phyloP scores from a whole-genome alignment of 2,329 filamentous ascomycete species.

The Arthroderma sp. region DNA sequence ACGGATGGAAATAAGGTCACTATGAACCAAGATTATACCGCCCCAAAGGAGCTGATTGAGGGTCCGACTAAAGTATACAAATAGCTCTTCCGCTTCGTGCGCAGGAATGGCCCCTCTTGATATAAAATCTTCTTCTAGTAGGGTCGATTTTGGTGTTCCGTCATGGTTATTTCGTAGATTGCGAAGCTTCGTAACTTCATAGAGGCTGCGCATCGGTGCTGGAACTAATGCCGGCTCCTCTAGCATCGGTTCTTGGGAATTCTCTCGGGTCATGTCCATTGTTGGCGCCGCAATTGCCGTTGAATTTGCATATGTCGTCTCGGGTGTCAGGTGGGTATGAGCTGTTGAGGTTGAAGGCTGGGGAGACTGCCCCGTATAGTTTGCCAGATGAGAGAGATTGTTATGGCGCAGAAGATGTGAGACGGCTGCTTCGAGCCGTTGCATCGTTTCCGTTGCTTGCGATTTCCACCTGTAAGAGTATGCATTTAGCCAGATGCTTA shows the following conservation, averaged over 20 bases:
- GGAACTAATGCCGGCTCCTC: constrained; percentile 33
- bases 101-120: constrained; percentile 35
- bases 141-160: constrained; percentile 24
- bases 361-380: constrained; percentile 19
- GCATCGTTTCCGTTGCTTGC: constrained; percentile 28
- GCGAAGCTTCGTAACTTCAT: constrained; percentile 40
- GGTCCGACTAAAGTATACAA: constrained; percentile 37
- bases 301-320: constrained; percentile 17
- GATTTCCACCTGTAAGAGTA: constrained; percentile 30
- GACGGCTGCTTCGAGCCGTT: constrained; percentile 33
- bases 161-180: constrained; percentile 27
- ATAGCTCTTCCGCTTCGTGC: constrained; percentile 39
- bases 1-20: constrained; percentile 39
- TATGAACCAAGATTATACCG: constrained; percentile 38
- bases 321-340: constrained; percentile 15
- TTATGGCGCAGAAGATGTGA: constrained; percentile 32
- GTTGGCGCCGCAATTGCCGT: constrained; percentile 17
- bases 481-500: background rate
- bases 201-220: constrained; percentile 41
- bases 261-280: constrained; percentile 34
- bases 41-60: constrained; percentile 42
- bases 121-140: constrained; percentile 38
- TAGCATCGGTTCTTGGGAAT: constrained; percentile 30
- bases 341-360: constrained; percentile 2
- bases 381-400: constrained; percentile 30